These are phyloP conservation scores for Prunus yedoensis DNA, from an alignment of 331 rosid genomes.

Conservation along the genomic window DNA sequence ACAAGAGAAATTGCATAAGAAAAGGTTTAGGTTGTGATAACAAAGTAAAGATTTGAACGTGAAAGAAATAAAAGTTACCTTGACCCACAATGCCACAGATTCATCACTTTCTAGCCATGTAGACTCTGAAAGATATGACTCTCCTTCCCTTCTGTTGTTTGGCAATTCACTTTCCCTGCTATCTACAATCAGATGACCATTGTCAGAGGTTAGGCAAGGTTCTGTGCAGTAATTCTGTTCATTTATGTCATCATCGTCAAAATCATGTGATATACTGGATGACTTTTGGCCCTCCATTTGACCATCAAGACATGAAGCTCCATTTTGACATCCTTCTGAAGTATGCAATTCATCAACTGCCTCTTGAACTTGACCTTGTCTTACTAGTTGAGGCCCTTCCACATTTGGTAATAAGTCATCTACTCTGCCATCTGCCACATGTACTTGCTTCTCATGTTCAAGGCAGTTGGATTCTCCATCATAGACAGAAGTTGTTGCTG, in stretches of 20 bases:
- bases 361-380: slow-evolving; percentile 37
- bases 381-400: slow-evolving; percentile 47
- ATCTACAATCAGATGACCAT: slow-evolving; percentile 50
- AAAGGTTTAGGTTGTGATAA: not conserved
- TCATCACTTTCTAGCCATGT: slow-evolving; percentile 84
- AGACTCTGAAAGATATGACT: slow-evolving; percentile 65
- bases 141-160: slow-evolving; percentile 61
- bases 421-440: slow-evolving; percentile 36
- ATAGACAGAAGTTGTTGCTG: slow-evolving; percentile 42
- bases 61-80: slow-evolving; percentile 52
- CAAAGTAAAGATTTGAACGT: slow-evolving; percentile 10
- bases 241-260: slow-evolving; percentile 52
- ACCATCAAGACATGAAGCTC: slow-evolving; percentile 49
- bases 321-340: slow-evolving; percentile 47
- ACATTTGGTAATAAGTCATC: slow-evolving; percentile 34
- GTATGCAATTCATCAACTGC: slow-evolving; percentile 34
- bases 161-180: slow-evolving; percentile 61
- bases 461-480: slow-evolving; percentile 47
- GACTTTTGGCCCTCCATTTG: slow-evolving; percentile 50
- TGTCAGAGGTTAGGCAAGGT: slow-evolving; percentile 50
- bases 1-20: not conserved
- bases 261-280: slow-evolving; percentile 47
- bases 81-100: slow-evolving; percentile 93
- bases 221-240: slow-evolving; percentile 38
- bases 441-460: slow-evolving; percentile 43